phyloP scores from a whole-genome alignment of 495 filamentous ascomycete species.

The Hypoxylon fuscum region DNA sequence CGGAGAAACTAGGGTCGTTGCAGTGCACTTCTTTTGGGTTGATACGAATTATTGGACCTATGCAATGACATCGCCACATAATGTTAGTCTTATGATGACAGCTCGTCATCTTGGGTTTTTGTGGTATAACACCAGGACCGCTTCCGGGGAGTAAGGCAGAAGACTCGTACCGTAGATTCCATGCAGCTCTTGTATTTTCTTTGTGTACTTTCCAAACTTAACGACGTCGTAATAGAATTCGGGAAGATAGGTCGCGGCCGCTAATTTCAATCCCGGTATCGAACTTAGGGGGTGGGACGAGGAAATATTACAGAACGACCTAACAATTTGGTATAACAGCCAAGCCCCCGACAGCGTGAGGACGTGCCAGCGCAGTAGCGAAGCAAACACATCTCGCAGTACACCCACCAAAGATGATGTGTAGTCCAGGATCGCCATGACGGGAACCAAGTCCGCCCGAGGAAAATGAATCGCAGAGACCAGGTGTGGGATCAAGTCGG shows the following conservation, averaged over 20 bases:
- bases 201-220: slow-evolving; percentile 54
- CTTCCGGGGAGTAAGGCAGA: not conserved
- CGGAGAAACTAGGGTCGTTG: slow-evolving; percentile 40
- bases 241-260: slow-evolving; percentile 54
- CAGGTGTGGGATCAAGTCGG: no score
- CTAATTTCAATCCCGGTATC: slow-evolving; percentile 60
- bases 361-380: no score
- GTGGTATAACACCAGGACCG: no score
- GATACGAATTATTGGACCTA: slow-evolving; percentile 52
- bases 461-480: no score
- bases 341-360: not conserved
- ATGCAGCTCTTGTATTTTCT: slow-evolving; percentile 59
- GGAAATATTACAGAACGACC: slow-evolving; percentile 43
- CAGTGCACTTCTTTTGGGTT: slow-evolving; percentile 49
- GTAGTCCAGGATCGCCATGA: no score
- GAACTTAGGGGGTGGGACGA: slow-evolving; percentile 43
- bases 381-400: no score
- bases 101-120: no score
- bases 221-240: slow-evolving; percentile 64
- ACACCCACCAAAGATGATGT: no score
- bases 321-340: slow-evolving; percentile 33
- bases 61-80: no score
- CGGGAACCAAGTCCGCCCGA: no score
- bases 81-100: no score
- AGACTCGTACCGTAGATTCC: slow-evolving; percentile 45